A percentile compares a stretch with the other conserved stretches of the same genome.
Evolutionary conservation across 805 yeast genomes (phyloP).

Genomic region (Myxozyma monticola): DNA sequence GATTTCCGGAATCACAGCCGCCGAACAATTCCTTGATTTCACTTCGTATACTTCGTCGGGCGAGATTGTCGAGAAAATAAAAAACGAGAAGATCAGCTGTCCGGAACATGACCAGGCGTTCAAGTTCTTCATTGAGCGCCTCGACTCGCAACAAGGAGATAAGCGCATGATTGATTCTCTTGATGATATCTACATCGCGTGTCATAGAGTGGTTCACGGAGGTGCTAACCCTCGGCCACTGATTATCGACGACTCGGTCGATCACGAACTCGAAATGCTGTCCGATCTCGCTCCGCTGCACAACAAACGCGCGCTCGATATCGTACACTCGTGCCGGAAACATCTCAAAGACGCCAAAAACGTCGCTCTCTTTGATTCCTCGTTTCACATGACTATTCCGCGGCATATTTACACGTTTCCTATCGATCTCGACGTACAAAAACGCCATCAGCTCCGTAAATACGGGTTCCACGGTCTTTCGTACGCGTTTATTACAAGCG

Average conservation of each 20-base stretch:
- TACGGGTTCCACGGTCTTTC: conserved; percentile 31
- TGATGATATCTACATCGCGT: conserved; percentile 19
- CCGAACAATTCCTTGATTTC: conserved; percentile 15
- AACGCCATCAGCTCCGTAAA: conserved; percentile 22
- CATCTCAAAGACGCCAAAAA: conserved; percentile 15
- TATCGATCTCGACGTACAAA: conserved; percentile 21
- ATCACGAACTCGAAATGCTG: conserved; percentile 26
- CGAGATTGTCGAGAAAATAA: conserved; percentile 49
- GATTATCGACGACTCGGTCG: conserved; percentile 24
- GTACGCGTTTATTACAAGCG: conserved; percentile 22
- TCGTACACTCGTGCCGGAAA: conserved; percentile 27
- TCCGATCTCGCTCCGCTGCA: conserved; percentile 32
- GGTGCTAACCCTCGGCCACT: conserved; percentile 26
- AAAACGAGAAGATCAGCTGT: conserved; percentile 25
- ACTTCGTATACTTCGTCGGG: conserved; percentile 39
- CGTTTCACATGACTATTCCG: conserved; percentile 27
- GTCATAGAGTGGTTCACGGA: conserved; percentile 31
- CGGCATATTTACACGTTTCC: conserved; percentile 29
- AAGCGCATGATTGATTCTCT: conserved; percentile 11
- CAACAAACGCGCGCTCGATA: conserved; percentile 30
- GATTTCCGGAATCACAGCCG: conserved; percentile 26
- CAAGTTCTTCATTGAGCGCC: conserved; percentile 21
- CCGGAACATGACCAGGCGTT: conserved; percentile 29
- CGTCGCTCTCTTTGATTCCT: conserved; percentile 30
- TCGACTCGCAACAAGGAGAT: conserved; percentile 11